These are phyloP conservation scores for Saussurea involucrata DNA, from an alignment of 129 eudicot species.

Conservation along the genomic window DNA sequence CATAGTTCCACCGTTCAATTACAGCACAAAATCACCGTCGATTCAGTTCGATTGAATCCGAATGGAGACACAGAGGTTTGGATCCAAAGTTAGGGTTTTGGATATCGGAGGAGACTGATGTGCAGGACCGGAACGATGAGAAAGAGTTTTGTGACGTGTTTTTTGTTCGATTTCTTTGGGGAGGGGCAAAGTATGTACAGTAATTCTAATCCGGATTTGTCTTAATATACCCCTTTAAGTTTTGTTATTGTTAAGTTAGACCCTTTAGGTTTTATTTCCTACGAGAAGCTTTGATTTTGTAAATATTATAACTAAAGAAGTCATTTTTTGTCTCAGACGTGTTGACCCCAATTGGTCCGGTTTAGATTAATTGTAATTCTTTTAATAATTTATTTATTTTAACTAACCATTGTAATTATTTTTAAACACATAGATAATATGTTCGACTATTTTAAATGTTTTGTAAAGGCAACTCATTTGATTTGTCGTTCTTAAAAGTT, in stretches of 20 bases:
- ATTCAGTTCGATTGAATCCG: constrained; percentile 1
- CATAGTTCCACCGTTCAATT: constrained; percentile 15
- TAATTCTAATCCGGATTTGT: not conserved
- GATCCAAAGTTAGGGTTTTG: constrained; percentile 34
- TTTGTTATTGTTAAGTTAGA: not conserved
- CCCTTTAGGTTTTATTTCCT: not conserved
- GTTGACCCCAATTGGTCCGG: no score
- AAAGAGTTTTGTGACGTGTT: not conserved
- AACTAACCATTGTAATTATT: no score
- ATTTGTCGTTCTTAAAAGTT: no score
- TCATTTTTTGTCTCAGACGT: no score
- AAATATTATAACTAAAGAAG: no score
- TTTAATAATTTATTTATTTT: no score
- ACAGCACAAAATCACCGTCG: not conserved
- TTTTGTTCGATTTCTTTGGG: constrained; percentile 36
- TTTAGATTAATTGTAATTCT: no score
- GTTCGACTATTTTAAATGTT: no score
- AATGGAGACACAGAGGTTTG: constrained; percentile 1
- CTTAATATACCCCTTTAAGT: not conserved
- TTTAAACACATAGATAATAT: no score
- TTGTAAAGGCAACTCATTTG: no score
- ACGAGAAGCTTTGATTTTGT: not conserved
- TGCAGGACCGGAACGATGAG: not conserved
- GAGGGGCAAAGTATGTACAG: constrained; percentile 33
- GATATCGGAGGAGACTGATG: not conserved